Base-by-base conservation (phyloP, 116 monocot genomes). In the Posidonia oceanica region DNA sequence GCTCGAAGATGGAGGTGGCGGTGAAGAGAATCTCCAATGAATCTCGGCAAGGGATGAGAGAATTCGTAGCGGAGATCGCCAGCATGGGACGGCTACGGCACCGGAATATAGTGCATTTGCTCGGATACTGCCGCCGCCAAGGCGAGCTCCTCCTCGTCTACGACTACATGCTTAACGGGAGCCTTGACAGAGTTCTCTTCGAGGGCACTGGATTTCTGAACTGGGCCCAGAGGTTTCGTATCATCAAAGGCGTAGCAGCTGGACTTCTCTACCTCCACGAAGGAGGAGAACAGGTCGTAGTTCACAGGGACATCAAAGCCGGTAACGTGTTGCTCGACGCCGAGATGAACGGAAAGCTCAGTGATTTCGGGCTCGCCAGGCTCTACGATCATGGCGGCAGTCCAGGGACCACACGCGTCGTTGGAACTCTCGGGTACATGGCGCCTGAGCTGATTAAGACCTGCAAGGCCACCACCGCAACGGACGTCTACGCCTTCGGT, bases 231-330 rank as follows among this genome's bases (percentile, higher is more conserved):
- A 72, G 72, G 52, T 53, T 72, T 52, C 22, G 3, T 0, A 23
- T 63, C 20, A 52, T 63, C 23, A 48, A 52, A 37, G 72, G 63
- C 17, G 72, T 63, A 0, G 72, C 62, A 4, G 41, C 62, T 6
- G 72, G 72, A 14, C 72, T 72, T 8, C 73, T 73, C 52, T 76
- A 76, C 41, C 70, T 76, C 21, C 71, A 71, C 20, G 76, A 76
- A 37, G 76, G 44, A 39, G 71, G 70, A 63, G 71, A 76, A 12
- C 70, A 76, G 36, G 68, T 71, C 0, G 76, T 71, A 16, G 39
- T 76, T 21, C 76, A 76, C 64, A 51, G 71, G 16, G 76, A 76
- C 61, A 69, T 76, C 61, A 76, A 76, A 20, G 76, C 76, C 0
- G 61, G 62, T 61, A 76, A 76, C 38, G 63, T 76, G 17, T 29